phyloP scores from a whole-genome alignment of 768 basidiomycete species.

The Tulasnella sp. region DNA sequence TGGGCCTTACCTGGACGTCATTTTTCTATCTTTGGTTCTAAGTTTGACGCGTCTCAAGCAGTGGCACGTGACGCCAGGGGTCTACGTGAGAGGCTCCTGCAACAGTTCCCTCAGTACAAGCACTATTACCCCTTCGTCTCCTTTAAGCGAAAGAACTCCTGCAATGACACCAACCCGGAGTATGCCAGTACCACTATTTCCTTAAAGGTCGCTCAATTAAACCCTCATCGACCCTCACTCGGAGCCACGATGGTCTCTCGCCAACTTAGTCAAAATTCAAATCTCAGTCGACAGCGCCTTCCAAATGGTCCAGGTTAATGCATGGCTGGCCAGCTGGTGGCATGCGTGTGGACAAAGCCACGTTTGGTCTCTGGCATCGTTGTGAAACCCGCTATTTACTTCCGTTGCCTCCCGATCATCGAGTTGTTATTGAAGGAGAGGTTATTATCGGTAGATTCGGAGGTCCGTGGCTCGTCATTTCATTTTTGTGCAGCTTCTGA shows the following conservation, averaged over 20 bases:
- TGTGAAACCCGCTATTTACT: neutral
- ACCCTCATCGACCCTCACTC: neutral
- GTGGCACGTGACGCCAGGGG: too few species aligned
- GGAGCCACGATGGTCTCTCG: too few species aligned
- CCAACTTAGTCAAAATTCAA: neutral
- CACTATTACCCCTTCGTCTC: neutral
- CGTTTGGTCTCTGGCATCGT: neutral
- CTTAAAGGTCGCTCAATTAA: neutral
- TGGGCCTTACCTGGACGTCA: too few species aligned
- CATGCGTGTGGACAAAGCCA: neutral
- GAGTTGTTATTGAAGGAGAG: neutral
- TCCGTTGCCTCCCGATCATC: slow-evolving; percentile 9
- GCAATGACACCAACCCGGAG: neutral
- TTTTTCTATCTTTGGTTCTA: too few species aligned
- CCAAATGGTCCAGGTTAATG: neutral
- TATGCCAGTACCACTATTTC: neutral
- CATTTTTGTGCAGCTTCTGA: neutral
- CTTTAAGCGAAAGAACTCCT: neutral
- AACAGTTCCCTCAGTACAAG: neutral
- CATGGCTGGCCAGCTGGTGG: neutral
- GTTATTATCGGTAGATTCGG: neutral
- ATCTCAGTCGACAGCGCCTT: neutral
- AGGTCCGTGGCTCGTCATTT: neutral
- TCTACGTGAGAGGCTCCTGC: too few species aligned
- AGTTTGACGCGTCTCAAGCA: too few species aligned